These are phyloP conservation scores for Catunica adiposa DNA, from an alignment of 2,329 filamentous ascomycete species.

Conservation along the genomic window DNA sequence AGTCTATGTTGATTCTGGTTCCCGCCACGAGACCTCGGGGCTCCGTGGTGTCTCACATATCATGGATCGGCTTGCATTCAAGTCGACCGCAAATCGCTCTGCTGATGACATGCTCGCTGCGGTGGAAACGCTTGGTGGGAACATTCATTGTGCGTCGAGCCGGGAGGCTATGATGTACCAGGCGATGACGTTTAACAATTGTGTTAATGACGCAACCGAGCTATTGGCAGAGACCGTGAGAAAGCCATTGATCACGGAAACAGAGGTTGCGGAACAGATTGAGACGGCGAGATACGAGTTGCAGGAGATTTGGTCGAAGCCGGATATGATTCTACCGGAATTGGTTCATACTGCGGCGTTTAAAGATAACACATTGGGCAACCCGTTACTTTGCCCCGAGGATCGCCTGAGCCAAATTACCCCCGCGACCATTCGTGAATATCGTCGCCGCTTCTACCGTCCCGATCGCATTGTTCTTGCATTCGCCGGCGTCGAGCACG, in stretches of 20 bases:
- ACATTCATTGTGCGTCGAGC: constrained; percentile 92
- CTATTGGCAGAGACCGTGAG: constrained; percentile 88
- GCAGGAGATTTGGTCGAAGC: constrained; percentile 92
- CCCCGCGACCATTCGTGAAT: constrained; percentile 55
- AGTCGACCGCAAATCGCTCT: constrained; percentile 55
- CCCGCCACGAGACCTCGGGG: constrained; percentile 74
- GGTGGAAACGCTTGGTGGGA: constrained; percentile 77
- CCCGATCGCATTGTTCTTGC: constrained; percentile 89
- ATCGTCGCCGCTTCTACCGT: constrained; percentile 67
- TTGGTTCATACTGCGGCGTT: constrained; percentile 90
- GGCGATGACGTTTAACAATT: constrained; percentile 88
- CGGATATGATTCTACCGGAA: constrained; percentile 88
- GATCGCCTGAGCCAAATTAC: constrained; percentile 66
- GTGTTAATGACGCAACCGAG: constrained; percentile 65
- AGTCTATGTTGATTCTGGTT: constrained; percentile 90
- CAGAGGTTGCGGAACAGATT: constrained; percentile 74
- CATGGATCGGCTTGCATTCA: constrained; percentile 89
- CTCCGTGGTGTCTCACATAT: constrained; percentile 89
- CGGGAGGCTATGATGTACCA: constrained; percentile 98
- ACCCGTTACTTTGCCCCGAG: constrained; percentile 78
- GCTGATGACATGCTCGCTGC: constrained; percentile 77
- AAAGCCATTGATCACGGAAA: constrained; percentile 65
- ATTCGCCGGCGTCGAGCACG: constrained; percentile 80
- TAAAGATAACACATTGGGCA: constrained; percentile 89
- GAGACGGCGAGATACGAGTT: constrained; percentile 92